phyloP scores from a whole-genome alignment of 2,329 filamentous ascomycete genomes.

The Alternaria sp. region DNA sequence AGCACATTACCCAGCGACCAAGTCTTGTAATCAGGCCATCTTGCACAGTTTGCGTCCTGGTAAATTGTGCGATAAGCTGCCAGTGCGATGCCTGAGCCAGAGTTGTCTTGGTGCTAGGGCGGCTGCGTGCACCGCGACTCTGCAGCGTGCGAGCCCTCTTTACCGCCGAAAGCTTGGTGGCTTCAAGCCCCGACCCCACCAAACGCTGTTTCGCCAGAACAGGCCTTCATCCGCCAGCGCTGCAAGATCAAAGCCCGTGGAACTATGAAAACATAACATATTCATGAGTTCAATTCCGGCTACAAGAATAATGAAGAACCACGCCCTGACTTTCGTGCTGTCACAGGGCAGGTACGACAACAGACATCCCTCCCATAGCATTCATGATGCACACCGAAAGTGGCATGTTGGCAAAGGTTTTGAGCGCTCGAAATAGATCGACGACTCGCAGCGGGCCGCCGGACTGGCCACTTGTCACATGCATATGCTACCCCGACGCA shows the following conservation, averaged over 20 bases:
- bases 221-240: neutral
- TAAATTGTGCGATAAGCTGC: neutral
- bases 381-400: constrained; percentile 14
- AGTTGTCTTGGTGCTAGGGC: constrained; percentile 12
- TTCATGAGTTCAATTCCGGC: neutral
- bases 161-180: constrained; percentile 15
- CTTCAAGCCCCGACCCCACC: constrained; percentile 10
- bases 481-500: constrained; percentile 37
- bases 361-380: constrained; percentile 21
- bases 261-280: neutral
- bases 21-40: neutral
- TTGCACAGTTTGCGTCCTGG: neutral
- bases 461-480: constrained; percentile 35
- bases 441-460: constrained; percentile 40
- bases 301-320: neutral
- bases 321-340: neutral
- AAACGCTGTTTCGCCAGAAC: neutral
- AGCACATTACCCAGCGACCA: neutral
- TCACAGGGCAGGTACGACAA: constrained; percentile 6
- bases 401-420: constrained; percentile 13
- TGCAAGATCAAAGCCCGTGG: neutral
- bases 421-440: constrained; percentile 43
- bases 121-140: constrained; percentile 13
- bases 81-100: neutral
- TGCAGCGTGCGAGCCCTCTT: constrained; percentile 7